Evolutionary conservation across 768 basidiomycete species (phyloP), one percentile per base, ranked within the genome.

Genomic region (Termitomyces sp.): DNA sequence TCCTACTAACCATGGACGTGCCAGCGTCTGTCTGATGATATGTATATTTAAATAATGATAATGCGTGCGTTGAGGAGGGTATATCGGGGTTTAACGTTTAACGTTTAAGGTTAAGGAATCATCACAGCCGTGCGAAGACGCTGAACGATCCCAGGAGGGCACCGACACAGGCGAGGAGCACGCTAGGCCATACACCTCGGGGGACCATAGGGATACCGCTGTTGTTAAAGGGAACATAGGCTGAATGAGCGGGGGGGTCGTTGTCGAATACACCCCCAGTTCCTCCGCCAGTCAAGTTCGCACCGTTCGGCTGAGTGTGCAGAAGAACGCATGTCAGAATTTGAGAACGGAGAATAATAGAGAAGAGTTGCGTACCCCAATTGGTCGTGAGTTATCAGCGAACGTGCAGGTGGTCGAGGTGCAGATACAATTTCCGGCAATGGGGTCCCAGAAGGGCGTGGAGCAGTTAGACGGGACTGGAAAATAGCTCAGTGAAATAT

Each of bases 371-470:
- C 83, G 22, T 68, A 87, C 87, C 59, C 87, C 87, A 39, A 89
- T 85, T 5, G 86, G 79, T 42, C 86, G 75, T 20, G 86, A 81
- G 43, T 77, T 69, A 64, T 93, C 90, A 4, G 70, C 68, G 70
- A 91, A 92, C 0, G 77, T 72, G 68, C 91, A 92, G 2, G 71
- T 72, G 51, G 58, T 62, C 2, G 80, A 78, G 0, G 71, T 79
- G 71, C 89, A 92, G 52, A 86, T 71, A 62, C 91, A 92, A 37
- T 76, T 71, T 63, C 83, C 85, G 27, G 62, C 75, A 51, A 91
- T 79, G 2, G 91, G 91, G 69, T 92, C 89, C 88, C 88, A 91
- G 79, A 88, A 92, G 3, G 86, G 79, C 10, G 88, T 91, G 4
- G 86, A 86, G 70, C 89, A 91, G 72, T 88, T 88, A 22, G 77